Conservation (phyloP, 139 green algal genomes). For the Astrephomene gubernaculifera region DNA sequence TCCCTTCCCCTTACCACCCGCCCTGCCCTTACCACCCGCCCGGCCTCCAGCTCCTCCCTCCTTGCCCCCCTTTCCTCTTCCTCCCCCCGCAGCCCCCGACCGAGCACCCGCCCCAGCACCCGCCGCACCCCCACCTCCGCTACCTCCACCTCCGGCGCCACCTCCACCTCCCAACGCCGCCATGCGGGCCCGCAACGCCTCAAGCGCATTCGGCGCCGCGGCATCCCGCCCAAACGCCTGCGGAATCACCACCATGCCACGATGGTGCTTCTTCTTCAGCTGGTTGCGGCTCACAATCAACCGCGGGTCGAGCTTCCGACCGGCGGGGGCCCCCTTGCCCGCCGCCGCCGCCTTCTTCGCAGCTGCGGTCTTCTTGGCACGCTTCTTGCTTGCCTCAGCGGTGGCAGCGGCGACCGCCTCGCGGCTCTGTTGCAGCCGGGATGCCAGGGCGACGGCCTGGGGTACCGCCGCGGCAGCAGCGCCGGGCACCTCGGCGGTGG, state of each 20-base stretch:
- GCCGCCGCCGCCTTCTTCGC: neutral
- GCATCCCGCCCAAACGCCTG: constrained; percentile 63
- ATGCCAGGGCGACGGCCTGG: constrained; percentile 45
- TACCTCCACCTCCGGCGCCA: neutral
- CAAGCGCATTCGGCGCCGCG: constrained; percentile 62
- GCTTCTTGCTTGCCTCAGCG: neutral
- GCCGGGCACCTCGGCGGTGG: constrained; percentile 55
- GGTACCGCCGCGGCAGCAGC: constrained; percentile 48
- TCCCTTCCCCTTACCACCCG: neutral
- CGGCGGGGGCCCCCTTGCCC: neutral
- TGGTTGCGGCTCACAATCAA: constrained; percentile 39
- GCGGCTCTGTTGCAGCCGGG: constrained; percentile 38
- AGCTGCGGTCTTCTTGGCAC: neutral
- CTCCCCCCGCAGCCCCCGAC: neutral
- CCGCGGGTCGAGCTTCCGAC: neutral
- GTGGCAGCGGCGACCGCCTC: neutral
- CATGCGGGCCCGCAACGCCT: constrained; percentile 54
- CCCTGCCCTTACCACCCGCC: neutral
- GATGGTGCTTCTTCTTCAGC: constrained; percentile 35
- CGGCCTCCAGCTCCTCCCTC: neutral
- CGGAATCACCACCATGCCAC: constrained; percentile 35
- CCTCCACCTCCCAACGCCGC: neutral
- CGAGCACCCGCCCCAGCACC: neutral
- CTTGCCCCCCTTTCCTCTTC: neutral
- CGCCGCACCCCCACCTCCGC: neutral